Conservation (phyloP, 208 protist genomes). For the Phytomonas francai region DNA sequence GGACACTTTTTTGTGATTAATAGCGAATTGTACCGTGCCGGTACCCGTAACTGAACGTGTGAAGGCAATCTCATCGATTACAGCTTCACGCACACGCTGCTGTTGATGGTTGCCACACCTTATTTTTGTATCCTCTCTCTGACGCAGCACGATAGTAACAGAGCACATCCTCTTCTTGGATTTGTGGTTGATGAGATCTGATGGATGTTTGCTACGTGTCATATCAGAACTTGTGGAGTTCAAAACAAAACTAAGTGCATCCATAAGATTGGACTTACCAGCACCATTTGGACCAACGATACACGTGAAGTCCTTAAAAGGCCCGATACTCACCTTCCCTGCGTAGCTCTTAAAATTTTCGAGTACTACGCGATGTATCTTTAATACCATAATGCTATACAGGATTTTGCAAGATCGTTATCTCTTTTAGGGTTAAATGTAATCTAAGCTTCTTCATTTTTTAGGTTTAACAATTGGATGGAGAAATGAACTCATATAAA, state of each 20-base stretch:
- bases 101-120: conserved; percentile 3
- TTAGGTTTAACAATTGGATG: background rate
- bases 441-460: background rate
- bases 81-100: background rate
- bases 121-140: conserved; percentile 10
- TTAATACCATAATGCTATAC: conserved; percentile 37
- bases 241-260: conserved; percentile 97
- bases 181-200: conserved; percentile 91
- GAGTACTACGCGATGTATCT: conserved; percentile 88
- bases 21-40: conserved; percentile 48
- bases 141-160: conserved; percentile 79
- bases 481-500: background rate
- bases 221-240: conserved; percentile 47
- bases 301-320: conserved; percentile 97
- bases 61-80: conserved; percentile 60
- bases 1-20: conserved; percentile 76
- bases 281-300: conserved; percentile 98
- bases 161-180: conserved; percentile 35
- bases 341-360: conserved; percentile 99
- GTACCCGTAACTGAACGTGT: conserved; percentile 51
- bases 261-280: conserved; percentile 99
- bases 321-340: conserved; percentile 91
- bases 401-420: background rate
- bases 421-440: background rate
- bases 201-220: conserved; percentile 74